phyloP scores from a whole-genome alignment of 1,284 basidiomycete species.

The Austroboletus rostrupii region DNA sequence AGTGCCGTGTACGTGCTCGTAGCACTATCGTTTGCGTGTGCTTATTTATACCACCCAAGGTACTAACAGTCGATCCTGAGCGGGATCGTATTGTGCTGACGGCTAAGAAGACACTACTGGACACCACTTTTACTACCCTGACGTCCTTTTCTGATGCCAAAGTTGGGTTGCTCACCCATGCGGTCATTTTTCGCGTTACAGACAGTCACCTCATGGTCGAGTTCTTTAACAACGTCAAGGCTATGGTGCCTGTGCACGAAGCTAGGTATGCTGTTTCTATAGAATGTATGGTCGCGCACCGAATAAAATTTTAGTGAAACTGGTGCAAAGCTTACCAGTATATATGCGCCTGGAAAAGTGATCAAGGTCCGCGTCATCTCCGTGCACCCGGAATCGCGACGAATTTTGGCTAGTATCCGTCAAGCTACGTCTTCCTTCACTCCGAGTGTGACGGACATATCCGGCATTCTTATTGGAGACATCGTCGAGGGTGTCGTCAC shows the following conservation, averaged over 20 bases:
- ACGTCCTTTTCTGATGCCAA: constrained; percentile 65
- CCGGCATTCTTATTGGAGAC: constrained; percentile 73
- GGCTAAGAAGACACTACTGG: constrained; percentile 88
- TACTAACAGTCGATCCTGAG: constrained; percentile 82
- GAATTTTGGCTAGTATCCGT: constrained; percentile 84
- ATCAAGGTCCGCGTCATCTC: constrained; percentile 83
- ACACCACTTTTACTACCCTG: constrained; percentile 74
- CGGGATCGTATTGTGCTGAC: constrained; percentile 85
- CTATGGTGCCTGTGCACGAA: constrained; percentile 78
- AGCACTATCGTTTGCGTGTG: constrained; percentile 6
- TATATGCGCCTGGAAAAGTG: constrained; percentile 79
- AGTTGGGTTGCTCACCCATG: constrained; percentile 76
- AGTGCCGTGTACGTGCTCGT: constrained; percentile 66
- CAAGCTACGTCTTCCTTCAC: constrained; percentile 66
- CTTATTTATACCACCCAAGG: constrained; percentile 39
- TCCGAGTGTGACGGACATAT: constrained; percentile 56
- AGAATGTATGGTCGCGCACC: neutral
- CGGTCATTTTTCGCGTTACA: constrained; percentile 77
- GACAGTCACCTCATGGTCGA: constrained; percentile 83
- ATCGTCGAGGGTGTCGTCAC: constrained; percentile 66
- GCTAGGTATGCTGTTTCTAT: constrained; percentile 56
- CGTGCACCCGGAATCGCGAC: constrained; percentile 59
- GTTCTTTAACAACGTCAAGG: constrained; percentile 89
- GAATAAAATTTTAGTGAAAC: constrained; percentile 24
- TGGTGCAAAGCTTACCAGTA: constrained; percentile 54